Evolutionary conservation across 116 monocot genomes (phyloP).

Genomic region (Trichopus zeylanicus): DNA sequence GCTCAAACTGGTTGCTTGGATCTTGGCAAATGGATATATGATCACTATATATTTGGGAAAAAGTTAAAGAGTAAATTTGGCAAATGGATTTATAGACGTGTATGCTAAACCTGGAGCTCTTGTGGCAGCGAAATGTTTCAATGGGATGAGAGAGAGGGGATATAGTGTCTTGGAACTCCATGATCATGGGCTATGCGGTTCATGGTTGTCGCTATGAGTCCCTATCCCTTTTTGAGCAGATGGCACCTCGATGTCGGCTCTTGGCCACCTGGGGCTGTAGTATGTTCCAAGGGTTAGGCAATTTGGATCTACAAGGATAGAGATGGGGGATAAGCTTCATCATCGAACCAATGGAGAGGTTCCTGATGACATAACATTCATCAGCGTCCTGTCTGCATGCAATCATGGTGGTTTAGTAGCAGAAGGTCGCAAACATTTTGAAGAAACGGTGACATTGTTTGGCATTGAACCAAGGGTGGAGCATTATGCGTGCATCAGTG

Average conservation of each 20-base stretch:
- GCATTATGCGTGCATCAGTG: constrained; percentile 63
- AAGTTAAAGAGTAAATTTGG: constrained; percentile 24
- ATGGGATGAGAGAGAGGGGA: constrained; percentile 43
- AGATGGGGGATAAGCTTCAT: no score
- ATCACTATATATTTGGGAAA: constrained; percentile 15
- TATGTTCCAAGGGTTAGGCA: no score
- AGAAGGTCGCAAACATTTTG: constrained; percentile 43
- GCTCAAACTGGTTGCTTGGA: constrained; percentile 35
- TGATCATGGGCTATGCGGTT: constrained; percentile 46
- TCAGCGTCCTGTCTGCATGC: constrained; percentile 59
- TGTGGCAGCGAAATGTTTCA: constrained; percentile 28
- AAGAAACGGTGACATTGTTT: constrained; percentile 36
- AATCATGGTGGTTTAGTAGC: constrained; percentile 45
- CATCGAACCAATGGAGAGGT: constrained; percentile 7
- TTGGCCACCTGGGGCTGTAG: no score
- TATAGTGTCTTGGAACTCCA: constrained; percentile 52
- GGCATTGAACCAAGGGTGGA: constrained; percentile 34
- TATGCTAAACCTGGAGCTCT: constrained; percentile 62
- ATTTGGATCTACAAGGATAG: no score
- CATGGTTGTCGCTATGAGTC: constrained; percentile 45
- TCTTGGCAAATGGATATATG: constrained; percentile 44
- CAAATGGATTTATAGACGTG: constrained; percentile 64
- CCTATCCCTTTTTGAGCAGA: constrained; percentile 36
- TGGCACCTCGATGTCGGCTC: no score
- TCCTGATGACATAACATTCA: constrained; percentile 57